phyloP scores from a whole-genome alignment of 1,139 yeast species.

The Yamadazyma mexicana region DNA sequence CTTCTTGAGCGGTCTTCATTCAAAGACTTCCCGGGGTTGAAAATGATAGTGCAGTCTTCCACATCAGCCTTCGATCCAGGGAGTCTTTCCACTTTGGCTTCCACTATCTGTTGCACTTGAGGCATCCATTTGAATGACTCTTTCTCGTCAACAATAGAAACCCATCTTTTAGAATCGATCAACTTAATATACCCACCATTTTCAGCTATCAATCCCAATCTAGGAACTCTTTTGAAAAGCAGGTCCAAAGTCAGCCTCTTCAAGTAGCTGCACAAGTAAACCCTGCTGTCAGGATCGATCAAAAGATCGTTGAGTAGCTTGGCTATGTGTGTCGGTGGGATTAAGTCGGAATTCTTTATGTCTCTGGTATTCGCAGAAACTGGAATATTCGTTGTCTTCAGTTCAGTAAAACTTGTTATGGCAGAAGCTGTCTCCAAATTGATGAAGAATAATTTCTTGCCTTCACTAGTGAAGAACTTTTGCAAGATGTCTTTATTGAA shows the following conservation, averaged over 20 bases:
- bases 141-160: conserved; percentile 55
- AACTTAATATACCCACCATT: conserved; percentile 76
- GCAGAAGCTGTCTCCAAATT: conserved; percentile 49
- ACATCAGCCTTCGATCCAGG: conserved; percentile 76
- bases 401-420: conserved; percentile 20
- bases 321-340: conserved; percentile 51
- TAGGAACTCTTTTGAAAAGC: conserved; percentile 64
- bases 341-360: conserved; percentile 29
- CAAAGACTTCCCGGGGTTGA: conserved; percentile 65
- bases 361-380: conserved; percentile 16
- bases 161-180: conserved; percentile 60
- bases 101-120: conserved; percentile 57
- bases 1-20: conserved; percentile 68
- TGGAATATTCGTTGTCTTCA: conserved; percentile 14
- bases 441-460: conserved; percentile 53
- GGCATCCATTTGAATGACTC: conserved; percentile 62
- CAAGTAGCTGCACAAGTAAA: conserved; percentile 69
- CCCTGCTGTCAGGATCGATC: conserved; percentile 53
- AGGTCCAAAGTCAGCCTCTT: conserved; percentile 65
- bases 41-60: conserved; percentile 73
- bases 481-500: conserved; percentile 35
- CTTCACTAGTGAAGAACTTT: conserved; percentile 36
- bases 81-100: conserved; percentile 71
- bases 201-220: conserved; percentile 84
- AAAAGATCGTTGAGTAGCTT: conserved; percentile 51